These are phyloP conservation scores for Vaccinium myrtillus DNA, from an alignment of 148 eudicot genomes.

Conservation along the genomic window DNA sequence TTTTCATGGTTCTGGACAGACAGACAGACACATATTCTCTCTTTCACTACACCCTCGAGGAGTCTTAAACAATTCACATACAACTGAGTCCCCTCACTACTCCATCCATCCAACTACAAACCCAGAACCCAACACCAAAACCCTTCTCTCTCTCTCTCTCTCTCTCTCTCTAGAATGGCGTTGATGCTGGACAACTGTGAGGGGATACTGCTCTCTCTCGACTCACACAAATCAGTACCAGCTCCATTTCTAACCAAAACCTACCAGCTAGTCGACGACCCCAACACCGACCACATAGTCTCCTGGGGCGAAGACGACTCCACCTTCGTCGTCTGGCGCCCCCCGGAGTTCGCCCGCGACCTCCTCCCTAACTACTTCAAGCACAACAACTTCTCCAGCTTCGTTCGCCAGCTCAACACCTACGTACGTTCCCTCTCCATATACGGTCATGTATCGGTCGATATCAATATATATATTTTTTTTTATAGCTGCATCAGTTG, in stretches of 20 bases:
- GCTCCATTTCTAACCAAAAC: conserved; percentile 75
- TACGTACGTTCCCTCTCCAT: conserved; percentile 36
- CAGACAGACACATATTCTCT: conserved; percentile 77
- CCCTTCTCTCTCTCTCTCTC: background rate
- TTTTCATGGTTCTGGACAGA: conserved; percentile 53
- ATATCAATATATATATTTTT: background rate
- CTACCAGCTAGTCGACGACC: conserved; percentile 63
- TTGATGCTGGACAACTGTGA: conserved; percentile 67
- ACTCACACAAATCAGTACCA: conserved; percentile 70
- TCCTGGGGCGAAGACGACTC: conserved; percentile 90
- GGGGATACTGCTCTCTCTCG: conserved; percentile 60
- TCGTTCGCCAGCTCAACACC: conserved; percentile 74
- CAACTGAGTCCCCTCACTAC: background rate
- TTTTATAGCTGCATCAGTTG: background rate
- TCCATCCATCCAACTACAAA: background rate
- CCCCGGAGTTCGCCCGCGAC: conserved; percentile 91
- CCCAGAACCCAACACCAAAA: background rate
- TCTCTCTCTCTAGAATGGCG: conserved; percentile 39
- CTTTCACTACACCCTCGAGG: conserved; percentile 29
- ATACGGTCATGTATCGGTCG: background rate
- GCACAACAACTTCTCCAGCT: conserved; percentile 77
- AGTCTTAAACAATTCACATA: background rate
- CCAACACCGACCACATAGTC: conserved; percentile 67
- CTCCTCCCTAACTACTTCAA: conserved; percentile 70
- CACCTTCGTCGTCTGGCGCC: conserved; percentile 88